Base-by-base conservation (phyloP, 352 stramenopile species). In the Blastocystis hominis region DNA sequence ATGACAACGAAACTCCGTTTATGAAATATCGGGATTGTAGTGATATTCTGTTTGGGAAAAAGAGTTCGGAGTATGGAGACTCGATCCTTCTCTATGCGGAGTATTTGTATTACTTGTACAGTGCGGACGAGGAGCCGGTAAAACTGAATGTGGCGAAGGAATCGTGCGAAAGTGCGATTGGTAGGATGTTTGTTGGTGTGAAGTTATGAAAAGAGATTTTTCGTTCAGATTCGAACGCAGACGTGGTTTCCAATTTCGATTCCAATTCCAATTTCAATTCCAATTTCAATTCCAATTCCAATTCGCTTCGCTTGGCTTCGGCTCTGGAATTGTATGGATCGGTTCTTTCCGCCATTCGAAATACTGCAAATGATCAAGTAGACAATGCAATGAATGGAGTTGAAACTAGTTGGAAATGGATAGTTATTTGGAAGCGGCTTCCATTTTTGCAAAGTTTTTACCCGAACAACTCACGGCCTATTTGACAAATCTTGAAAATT, bases 261-360 rank as follows among this genome's bases (percentile, higher is more conserved):
- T 30, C 24, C 24, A 30, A 30, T 30, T 30, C 50, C 50, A 0
- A n/a, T 59, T 20, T 59, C 50, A 59, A 13, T 2, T 59, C 10
- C 50, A 59, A 15, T 17, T 36, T 46, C 30, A 46, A 53, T 6
- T 24, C 24, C 20, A 68, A 68, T 7, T 36, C 30, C 2, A 34
- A 84, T 34, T 34, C 66, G 20, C 56, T 84, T 15, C 36, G 36
- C n/a, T n/a, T 77, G 40, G 72, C 72, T 2, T 46, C 30, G 15
- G 72, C 42, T 30, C 44, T 84, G 72, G 72, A 84, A 24, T 15
- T 84, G n/a, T 84, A 84, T 46, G 72, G 24, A 34, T 84, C 72
- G 3, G 72, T 84, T n/a, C 55, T 84, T 13, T 84, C 72, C 24
- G 72, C 72, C 15, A 84, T 84, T 30, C 72, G 62, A 44, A 30